Percentiles rank a stretch among this genome's conserved stretches.
Conservation (phyloP, 352 stramenopile species). For the Blastocystis sp. region DNA sequence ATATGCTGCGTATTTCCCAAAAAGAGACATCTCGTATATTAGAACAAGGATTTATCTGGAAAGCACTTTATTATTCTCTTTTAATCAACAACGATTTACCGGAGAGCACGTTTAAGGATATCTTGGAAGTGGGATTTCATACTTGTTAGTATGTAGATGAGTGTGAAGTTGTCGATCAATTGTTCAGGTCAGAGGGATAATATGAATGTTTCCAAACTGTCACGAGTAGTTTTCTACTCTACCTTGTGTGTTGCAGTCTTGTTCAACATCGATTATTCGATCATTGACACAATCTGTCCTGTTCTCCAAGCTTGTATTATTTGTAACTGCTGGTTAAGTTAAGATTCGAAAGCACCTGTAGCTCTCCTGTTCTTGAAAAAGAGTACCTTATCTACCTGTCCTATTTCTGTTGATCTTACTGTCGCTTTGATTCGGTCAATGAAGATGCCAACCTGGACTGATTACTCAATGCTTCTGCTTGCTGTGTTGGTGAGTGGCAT, state of each 20-base stretch:
- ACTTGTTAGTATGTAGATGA: neutral
- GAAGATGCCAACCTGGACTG: neutral
- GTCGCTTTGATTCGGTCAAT: neutral
- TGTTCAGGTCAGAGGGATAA: neutral
- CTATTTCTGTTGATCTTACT: neutral
- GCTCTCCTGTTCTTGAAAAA: neutral
- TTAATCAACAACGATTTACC: neutral
- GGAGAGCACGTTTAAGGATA: neutral
- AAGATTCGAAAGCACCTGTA: neutral
- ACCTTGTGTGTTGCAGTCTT: neutral
- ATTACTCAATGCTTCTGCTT: neutral
- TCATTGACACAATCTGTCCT: neutral
- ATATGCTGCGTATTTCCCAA: slow-evolving; percentile 31
- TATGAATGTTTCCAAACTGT: neutral
- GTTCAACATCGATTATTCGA: neutral
- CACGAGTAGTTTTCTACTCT: neutral
- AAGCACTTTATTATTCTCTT: neutral
- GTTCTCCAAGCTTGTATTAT: neutral
- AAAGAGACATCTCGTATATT: neutral
- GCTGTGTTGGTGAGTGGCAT: neutral
- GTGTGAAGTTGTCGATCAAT: neutral
- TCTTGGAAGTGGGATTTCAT: neutral
- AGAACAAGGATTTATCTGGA: slow-evolving; percentile 35
- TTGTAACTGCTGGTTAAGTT: neutral
- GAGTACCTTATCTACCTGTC: neutral